These are phyloP conservation scores for Sporothrix brasiliensis DNA, from an alignment of 2,329 filamentous ascomycete species.

Conservation along the genomic window DNA sequence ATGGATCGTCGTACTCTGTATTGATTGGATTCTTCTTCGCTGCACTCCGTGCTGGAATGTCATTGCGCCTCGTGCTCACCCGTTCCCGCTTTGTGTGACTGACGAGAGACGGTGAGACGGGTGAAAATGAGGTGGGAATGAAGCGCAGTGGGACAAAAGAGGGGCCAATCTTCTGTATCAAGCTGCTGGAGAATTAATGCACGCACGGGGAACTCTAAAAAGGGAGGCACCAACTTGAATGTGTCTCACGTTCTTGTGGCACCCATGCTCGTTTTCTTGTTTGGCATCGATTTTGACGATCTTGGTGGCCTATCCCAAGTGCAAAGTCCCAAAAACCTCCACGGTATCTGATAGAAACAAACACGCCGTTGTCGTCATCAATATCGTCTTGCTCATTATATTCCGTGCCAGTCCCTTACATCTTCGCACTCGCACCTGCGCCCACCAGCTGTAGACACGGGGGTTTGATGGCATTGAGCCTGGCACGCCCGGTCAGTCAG, in stretches of 20 bases:
- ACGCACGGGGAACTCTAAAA: neutral
- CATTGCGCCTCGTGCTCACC: neutral
- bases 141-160: neutral
- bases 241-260: neutral
- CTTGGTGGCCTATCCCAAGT: neutral
- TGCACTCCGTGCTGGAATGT: neutral
- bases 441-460: neutral
- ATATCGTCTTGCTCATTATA: neutral
- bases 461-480: neutral
- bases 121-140: neutral
- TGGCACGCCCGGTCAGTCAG: slow-evolving; percentile 24
- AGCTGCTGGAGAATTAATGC: slow-evolving; percentile 3
- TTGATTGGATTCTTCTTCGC: neutral
- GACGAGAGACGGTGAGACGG: neutral
- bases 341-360: neutral
- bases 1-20: neutral
- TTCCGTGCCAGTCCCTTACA: neutral
- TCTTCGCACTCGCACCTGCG: neutral
- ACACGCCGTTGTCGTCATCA: neutral
- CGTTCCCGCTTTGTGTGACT: neutral
- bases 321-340: neutral
- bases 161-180: neutral
- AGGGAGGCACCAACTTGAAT: neutral
- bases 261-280: neutral
- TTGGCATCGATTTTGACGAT: neutral